phyloP scores from a whole-genome alignment of 2,329 filamentous ascomycete species.

The Cercospora sp. region DNA sequence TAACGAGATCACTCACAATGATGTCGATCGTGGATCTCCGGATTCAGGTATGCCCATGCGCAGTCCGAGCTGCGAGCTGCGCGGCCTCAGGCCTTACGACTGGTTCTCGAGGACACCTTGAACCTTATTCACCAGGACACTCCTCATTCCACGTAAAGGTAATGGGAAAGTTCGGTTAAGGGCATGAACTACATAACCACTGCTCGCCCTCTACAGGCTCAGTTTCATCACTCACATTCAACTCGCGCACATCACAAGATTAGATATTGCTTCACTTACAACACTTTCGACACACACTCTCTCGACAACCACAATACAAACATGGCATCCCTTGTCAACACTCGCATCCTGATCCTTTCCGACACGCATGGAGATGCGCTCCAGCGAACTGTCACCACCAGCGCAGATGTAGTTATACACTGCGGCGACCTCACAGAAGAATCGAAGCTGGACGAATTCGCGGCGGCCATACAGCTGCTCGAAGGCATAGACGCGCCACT shows the following conservation, averaged over 20 bases:
- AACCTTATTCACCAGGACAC: not conserved
- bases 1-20: not conserved
- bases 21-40: not conserved
- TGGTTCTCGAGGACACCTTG: not conserved
- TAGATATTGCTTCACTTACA: not conserved
- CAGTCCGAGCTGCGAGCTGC: not conserved
- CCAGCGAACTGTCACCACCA: not conserved
- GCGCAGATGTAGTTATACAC: constrained; percentile 59
- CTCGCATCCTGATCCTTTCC: constrained; percentile 47
- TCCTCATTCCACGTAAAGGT: not conserved
- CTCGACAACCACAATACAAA: not conserved
- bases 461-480: constrained; percentile 50
- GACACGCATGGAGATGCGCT: constrained; percentile 42
- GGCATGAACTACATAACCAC: not conserved
- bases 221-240: not conserved
- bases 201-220: not conserved
- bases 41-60: not conserved
- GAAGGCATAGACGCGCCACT: constrained; percentile 52
- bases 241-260: not conserved
- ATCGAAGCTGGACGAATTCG: constrained; percentile 52
- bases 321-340: constrained; percentile 22
- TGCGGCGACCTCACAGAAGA: constrained; percentile 60
- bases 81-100: not conserved
- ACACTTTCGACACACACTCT: not conserved
- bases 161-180: not conserved